Percentiles rank a stretch among this genome's conserved stretches.
These are phyloP conservation scores for Pluteus cervinus DNA, from an alignment of 768 basidiomycete genomes.

Conservation along the genomic window DNA sequence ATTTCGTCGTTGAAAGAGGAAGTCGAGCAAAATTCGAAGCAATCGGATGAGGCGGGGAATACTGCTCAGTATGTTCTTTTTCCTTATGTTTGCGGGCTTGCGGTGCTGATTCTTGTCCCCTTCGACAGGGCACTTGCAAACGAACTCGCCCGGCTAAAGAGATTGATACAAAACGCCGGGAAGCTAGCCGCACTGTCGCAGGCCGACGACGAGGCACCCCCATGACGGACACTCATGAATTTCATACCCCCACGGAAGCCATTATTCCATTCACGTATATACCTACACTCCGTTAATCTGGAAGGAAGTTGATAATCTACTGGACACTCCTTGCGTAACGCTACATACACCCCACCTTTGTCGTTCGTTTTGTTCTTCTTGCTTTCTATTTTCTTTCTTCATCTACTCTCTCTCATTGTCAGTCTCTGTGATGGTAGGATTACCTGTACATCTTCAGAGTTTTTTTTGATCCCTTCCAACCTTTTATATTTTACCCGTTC, in stretches of 20 bases:
- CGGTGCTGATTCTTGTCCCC: constrained; percentile 8
- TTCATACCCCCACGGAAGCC: too few species aligned
- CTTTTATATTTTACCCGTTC: too few species aligned
- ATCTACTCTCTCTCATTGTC: background rate
- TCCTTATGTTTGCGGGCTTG: constrained; percentile 1
- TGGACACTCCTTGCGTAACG: too few species aligned
- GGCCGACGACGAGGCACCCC: background rate
- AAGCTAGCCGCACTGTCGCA: background rate
- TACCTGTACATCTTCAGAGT: too few species aligned
- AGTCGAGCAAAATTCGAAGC: constrained; percentile 46
- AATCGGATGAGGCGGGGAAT: constrained; percentile 50
- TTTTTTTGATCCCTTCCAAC: too few species aligned
- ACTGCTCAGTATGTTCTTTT: constrained; percentile 52
- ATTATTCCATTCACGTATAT: too few species aligned
- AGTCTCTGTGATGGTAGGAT: too few species aligned
- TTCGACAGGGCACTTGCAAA: constrained; percentile 44
- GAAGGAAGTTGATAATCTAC: too few species aligned
- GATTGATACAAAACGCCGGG: constrained; percentile 62
- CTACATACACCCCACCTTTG: too few species aligned
- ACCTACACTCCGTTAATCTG: too few species aligned
- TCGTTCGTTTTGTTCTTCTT: background rate
- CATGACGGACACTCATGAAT: too few species aligned
- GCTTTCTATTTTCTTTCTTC: background rate
- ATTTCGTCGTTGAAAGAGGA: constrained; percentile 46
- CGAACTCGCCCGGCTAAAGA: constrained; percentile 63